Base-by-base conservation (phyloP, 202 grass and related monocot genomes). In the Bolboschoenoplectus hybrid region DNA sequence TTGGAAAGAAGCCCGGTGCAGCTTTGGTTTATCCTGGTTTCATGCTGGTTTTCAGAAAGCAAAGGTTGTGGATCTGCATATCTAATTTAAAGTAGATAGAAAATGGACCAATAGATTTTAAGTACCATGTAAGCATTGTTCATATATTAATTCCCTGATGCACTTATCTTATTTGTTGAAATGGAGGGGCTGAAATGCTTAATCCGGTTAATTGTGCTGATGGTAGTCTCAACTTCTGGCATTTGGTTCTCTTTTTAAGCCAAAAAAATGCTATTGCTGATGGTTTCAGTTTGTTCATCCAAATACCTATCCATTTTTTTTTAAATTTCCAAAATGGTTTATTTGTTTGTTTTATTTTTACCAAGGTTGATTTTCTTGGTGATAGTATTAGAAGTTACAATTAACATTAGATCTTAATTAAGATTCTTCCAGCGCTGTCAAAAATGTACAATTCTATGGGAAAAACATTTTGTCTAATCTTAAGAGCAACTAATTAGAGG, bases 391-490 rank as follows among this genome's bases (percentile, higher is more conserved):
- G 17, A 6, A 5, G 44, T 13, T 8, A 12, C 34, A 0, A 74
- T 74, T 35, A 50, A 26, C 52, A 51, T 74, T 74, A 32, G 44
- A 74, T 74, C 1, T 69, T 53, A 76, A 76, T 35, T 20, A 76
- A 53, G 19, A 53, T 52, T 16, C n/a, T 50, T 74, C 2, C 17
- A 14, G 1, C 1, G 9, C 1, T 4, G 35, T 38, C 7, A 66
- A 41, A 69, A 16, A 6, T 41, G 13, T 39, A 13, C 1, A 61
- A 44, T 45, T 70, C 16, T 63, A 9, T 17, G 39, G n/a, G 39
- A 36, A 58, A 58, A 44, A 34, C 65, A 39, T 0, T 32, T 63
- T 63, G n/a, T 67, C 12, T 13, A 67, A 39, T 36, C 32, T 67
- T 11, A 39, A 38, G 34, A 67, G 63, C 63, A 67, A 34, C 14